Evolutionary conservation across 2,329 filamentous ascomycete genomes (phyloP).

Genomic region (Bipolaris gigantea): DNA sequence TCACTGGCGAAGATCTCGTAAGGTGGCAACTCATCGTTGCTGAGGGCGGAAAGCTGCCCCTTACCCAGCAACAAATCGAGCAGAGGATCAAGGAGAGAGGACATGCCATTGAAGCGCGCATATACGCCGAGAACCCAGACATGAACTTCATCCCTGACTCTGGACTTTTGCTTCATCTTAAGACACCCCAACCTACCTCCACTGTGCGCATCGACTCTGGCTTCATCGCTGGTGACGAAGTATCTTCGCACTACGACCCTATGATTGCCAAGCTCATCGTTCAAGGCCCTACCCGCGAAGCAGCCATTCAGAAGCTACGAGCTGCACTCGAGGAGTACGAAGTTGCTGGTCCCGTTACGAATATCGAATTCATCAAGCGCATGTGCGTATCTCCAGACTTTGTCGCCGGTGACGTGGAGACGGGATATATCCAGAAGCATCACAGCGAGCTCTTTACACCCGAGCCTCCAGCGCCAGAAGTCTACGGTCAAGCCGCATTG

Average conservation of each 20-base stretch:
- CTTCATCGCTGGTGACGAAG: constrained; percentile 86
- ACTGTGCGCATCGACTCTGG: constrained; percentile 91
- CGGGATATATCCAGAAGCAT: constrained; percentile 93
- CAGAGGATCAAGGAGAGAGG: constrained; percentile 72
- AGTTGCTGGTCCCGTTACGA: constrained; percentile 88
- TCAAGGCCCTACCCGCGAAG: constrained; percentile 73
- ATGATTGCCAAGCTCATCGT: constrained; percentile 99
- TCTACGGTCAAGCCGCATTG: constrained; percentile 84
- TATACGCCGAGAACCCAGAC: constrained; percentile 94
- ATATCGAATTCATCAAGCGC: constrained; percentile 93
- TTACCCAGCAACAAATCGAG: constrained; percentile 67
- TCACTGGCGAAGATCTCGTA: constrained; percentile 77
- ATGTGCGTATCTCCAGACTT: constrained; percentile 82
- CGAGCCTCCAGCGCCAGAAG: constrained; percentile 65
- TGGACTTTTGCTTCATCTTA: constrained; percentile 80
- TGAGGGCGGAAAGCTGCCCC: constrained; percentile 66
- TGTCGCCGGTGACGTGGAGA: constrained; percentile 85
- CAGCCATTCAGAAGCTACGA: constrained; percentile 79
- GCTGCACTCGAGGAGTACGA: constrained; percentile 85
- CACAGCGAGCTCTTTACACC: constrained; percentile 74
- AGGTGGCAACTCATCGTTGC: constrained; percentile 94
- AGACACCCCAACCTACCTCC: constrained; percentile 67
- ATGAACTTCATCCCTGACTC: constrained; percentile 93
- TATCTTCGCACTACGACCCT: constrained; percentile 93
- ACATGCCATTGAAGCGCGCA: constrained; percentile 90